Conservation (phyloP, 2,329 filamentous ascomycete species). For the Leptographium radiaticola region DNA sequence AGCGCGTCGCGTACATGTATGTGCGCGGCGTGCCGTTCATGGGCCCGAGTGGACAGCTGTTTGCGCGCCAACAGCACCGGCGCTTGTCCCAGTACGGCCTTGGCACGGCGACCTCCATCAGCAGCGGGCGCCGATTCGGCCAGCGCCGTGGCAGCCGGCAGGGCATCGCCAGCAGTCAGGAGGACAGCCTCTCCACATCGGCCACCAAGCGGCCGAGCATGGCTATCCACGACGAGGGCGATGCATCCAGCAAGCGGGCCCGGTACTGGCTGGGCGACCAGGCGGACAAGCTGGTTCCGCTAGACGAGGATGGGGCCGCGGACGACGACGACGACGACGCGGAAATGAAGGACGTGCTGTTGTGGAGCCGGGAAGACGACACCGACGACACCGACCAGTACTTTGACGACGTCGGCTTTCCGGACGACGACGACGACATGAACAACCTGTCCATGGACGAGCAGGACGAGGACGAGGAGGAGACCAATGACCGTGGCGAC, state of each 20-base stretch:
- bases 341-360: constrained; percentile 34
- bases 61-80: constrained; percentile 16
- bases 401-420: constrained; percentile 30
- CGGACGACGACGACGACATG: constrained; percentile 26
- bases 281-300: constrained; percentile 29
- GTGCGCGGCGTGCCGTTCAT: constrained; percentile 76
- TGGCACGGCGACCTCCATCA: constrained; percentile 6
- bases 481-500: constrained; percentile 26
- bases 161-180: background rate
- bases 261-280: constrained; percentile 76
- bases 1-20: constrained; percentile 89
- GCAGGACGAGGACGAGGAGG: constrained; percentile 23
- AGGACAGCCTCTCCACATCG: constrained; percentile 2
- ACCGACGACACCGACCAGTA: constrained; percentile 43
- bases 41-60: constrained; percentile 42
- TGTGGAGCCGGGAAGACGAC: constrained; percentile 46
- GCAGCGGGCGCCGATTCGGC: constrained; percentile 2
- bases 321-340: constrained; percentile 36
- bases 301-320: constrained; percentile 33
- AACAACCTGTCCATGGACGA: constrained; percentile 24
- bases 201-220: constrained; percentile 16
- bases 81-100: constrained; percentile 4
- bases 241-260: constrained; percentile 64
- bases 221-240: constrained; percentile 14
- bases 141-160: constrained; percentile 7